Evolutionary conservation across 495 filamentous ascomycete genomes (phyloP), one percentile per base, ranked within the genome.

Genomic region (Acidomyces sp.): DNA sequence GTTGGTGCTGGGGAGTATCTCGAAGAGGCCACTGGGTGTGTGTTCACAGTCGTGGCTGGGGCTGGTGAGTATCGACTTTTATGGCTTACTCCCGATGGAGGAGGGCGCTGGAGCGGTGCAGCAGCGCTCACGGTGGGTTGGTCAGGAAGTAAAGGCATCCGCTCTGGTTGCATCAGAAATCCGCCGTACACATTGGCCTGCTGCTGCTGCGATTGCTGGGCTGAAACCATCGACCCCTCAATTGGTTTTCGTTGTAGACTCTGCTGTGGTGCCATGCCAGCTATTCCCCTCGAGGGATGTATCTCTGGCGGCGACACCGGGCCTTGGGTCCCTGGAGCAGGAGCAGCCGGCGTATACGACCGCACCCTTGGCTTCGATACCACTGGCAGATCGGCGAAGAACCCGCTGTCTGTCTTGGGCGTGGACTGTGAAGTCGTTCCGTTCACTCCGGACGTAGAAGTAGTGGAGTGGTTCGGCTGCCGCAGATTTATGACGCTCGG

Each of bases 311-410:
- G 7, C 15, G 9, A 11, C n/a, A 17, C n/a, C 6, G 15, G 31
- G 6, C 12, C 31, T 34, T 34, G 31, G 7, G 31, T 28, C 26
- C 26, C 26, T 13, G 26, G 26, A 28, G 26, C 13, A 13, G 7
- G 7, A 7, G 26, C 7, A 7, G 7, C 7, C 7, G 26, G 13
- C 26, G 26, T 28, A 28, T 28, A 59, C 48, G 54, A 71, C 65
- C 29, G 70, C 70, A 31, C 77, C 69, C 48, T 69, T 77, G 42
- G 72, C 52, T 26, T 70, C 55, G 43, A 17, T 10, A 25, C 36
- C 27, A 77, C 55, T 6, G 90, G 90, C 38, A 95, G 67, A 26
- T 97, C 90, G 56, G 93, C 88, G 48, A 87, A 95, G 57, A 95
- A 95, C 37, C 74, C 76, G 61, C 32, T 66, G 60, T 23, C 53